A percentile compares a stretch with the other conserved stretches of the same genome.
phyloP scores from a whole-genome alignment of 2,329 filamentous ascomycete species.

The Talaromyces pinophilus region DNA sequence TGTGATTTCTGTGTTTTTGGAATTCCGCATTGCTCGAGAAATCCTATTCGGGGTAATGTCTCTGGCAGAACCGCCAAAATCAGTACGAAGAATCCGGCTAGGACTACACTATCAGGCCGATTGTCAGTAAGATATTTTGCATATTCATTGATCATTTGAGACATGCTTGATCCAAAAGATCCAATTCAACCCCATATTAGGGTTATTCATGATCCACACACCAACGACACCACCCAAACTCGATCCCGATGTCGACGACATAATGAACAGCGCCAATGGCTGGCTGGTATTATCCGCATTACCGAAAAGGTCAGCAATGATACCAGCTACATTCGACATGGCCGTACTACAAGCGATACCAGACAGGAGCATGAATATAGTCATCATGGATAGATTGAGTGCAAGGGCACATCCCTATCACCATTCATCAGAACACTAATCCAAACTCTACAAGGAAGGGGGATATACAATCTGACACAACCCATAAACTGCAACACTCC shows the following conservation, averaged over 20 bases:
- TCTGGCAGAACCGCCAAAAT: neutral
- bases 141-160: conserved; percentile 7
- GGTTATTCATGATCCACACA: conserved; percentile 43
- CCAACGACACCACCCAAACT: conserved; percentile 46
- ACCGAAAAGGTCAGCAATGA: conserved; percentile 41
- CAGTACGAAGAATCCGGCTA: conserved; percentile 7
- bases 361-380: conserved; percentile 43
- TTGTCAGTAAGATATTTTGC: neutral
- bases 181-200: conserved; percentile 42
- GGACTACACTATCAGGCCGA: neutral
- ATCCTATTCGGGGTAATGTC: conserved; percentile 13
- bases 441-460: neutral
- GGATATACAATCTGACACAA: conserved; percentile 35
- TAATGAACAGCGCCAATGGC: conserved; percentile 48
- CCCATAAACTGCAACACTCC: conserved; percentile 38
- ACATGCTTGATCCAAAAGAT: conserved; percentile 39
- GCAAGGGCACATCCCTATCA: conserved; percentile 36
- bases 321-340: conserved; percentile 41
- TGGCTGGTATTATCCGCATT: conserved; percentile 44
- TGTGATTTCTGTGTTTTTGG: conserved; percentile 27
- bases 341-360: conserved; percentile 40
- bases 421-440: neutral
- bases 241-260: conserved; percentile 44
- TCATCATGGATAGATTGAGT: conserved; percentile 41
- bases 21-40: neutral